Conservation (phyloP, 805 yeast genomes). For the Naumovozyma baii region DNA sequence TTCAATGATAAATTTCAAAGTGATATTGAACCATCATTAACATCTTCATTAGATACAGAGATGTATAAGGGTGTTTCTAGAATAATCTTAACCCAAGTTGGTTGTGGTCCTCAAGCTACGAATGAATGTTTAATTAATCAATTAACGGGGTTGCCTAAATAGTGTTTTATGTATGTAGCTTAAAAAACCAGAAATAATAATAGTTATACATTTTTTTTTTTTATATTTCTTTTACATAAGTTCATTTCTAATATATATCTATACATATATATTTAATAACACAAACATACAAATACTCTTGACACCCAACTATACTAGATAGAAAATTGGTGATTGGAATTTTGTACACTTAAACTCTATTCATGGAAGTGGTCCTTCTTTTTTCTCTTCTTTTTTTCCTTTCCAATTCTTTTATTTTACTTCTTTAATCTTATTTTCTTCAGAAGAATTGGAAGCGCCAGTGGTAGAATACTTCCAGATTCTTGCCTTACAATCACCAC, state of each 20-base stretch:
- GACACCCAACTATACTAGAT: no score
- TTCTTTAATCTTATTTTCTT: slow-evolving; percentile 1
- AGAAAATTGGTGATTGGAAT: no score
- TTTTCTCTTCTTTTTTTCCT: background rate
- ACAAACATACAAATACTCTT: no score
- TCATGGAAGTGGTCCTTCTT: background rate
- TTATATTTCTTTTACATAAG: background rate
- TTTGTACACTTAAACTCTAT: background rate
- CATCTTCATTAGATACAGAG: slow-evolving; percentile 31
- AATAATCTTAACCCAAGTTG: slow-evolving; percentile 77
- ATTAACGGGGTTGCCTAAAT: slow-evolving; percentile 53
- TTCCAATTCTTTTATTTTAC: background rate
- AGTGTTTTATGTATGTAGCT: no score
- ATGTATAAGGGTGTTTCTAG: slow-evolving; percentile 66
- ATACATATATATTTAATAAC: no score
- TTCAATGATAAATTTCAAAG: slow-evolving; percentile 22
- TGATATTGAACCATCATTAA: background rate
- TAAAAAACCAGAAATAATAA: no score
- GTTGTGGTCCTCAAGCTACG: slow-evolving; percentile 72
- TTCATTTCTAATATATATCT: no score
- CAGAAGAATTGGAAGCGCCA: slow-evolving; percentile 3
- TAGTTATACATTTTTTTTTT: background rate
- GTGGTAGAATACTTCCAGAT: slow-evolving; percentile 72
- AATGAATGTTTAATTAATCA: slow-evolving; percentile 47
- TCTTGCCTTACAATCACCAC: slow-evolving; percentile 95